Conservation (phyloP, 2,329 filamentous ascomycete genomes). For the Amphichorda felina region DNA sequence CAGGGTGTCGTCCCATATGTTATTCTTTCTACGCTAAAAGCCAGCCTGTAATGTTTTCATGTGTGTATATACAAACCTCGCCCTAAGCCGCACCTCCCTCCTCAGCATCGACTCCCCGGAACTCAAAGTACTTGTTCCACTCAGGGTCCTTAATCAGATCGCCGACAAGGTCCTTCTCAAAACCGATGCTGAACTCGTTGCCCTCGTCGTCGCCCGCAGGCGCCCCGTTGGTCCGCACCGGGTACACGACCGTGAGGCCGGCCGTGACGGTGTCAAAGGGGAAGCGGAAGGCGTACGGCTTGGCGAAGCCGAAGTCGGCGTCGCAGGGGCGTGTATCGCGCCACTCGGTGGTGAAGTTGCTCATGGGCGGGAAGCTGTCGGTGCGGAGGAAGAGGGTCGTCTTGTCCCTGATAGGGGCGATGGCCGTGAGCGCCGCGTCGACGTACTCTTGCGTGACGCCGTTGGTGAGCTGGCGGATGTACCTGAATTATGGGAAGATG, state of each 20-base stretch:
- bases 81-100: conserved; percentile 1
- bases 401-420: conserved; percentile 24
- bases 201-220: conserved; percentile 20
- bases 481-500: conserved; percentile 6
- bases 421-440: conserved; percentile 12
- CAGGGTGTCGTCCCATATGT: no score
- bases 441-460: conserved; percentile 18
- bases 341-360: conserved; percentile 21
- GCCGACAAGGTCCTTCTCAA: conserved; percentile 19
- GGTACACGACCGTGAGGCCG: conserved; percentile 17
- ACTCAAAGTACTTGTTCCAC: conserved; percentile 24
- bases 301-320: conserved; percentile 23
- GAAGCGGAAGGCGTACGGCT: conserved; percentile 18
- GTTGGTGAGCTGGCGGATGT: conserved; percentile 23
- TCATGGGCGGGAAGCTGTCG: conserved; percentile 21
- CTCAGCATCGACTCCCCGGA: conserved; percentile 17
- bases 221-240: conserved; percentile 9
- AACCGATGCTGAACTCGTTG: conserved; percentile 18
- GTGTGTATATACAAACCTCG: no score
- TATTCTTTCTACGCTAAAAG: no score
- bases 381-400: conserved; percentile 17
- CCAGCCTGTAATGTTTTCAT: no score
- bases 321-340: conserved; percentile 16
- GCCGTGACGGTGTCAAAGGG: conserved; percentile 16
- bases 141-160: conserved; percentile 19